Base-by-base conservation (phyloP, 345 rosid species). In the Xanthoceras sorbifolium region DNA sequence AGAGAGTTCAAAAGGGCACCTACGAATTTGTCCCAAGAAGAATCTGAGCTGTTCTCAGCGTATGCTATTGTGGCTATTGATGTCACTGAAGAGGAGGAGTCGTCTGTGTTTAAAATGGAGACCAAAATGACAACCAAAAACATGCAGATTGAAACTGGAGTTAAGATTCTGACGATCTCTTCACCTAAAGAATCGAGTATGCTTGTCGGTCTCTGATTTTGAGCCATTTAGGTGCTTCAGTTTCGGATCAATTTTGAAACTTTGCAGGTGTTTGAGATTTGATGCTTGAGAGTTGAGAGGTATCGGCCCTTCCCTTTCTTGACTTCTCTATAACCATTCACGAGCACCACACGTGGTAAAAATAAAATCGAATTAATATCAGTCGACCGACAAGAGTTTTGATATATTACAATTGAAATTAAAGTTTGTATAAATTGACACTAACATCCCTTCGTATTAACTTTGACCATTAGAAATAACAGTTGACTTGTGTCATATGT, bases 71-170 rank as follows among this genome's bases (percentile, higher is more conserved):
- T 90, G 71, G 93, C 98, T 44, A 95, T 87, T 55, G 90, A 81
- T 78, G 83, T 74, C 9, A 87, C 75, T 12, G 91, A 86, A 1
- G 91, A 85, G 3, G 88, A 81, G 75, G 42, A 57, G 12, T 20
- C 22, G 31, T 83, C 87, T 23, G 93, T 72, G 78, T 86, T 87
- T 69, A 95, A 84, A 64, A 89, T 72, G 20, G 92, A 87, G 66
- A 91, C 99, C 48, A 95, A 82, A 84, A 91, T 82, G 34, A 93
- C 98, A 81, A 94, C 98, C 73, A 90, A 38, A 70, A 93, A 76
- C 98, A 91, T 93, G 82, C 99, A 93, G 64, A 92, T 90, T 70
- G 97, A 93, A 75, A 93, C 99, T 2, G 98, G 98, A 8, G 88
- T 86, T 46, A 95, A 36, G 79, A 95, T 95, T 85, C 89, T 81